Conservation (phyloP, 495 filamentous ascomycete genomes). For the Lophium mytilinum region DNA sequence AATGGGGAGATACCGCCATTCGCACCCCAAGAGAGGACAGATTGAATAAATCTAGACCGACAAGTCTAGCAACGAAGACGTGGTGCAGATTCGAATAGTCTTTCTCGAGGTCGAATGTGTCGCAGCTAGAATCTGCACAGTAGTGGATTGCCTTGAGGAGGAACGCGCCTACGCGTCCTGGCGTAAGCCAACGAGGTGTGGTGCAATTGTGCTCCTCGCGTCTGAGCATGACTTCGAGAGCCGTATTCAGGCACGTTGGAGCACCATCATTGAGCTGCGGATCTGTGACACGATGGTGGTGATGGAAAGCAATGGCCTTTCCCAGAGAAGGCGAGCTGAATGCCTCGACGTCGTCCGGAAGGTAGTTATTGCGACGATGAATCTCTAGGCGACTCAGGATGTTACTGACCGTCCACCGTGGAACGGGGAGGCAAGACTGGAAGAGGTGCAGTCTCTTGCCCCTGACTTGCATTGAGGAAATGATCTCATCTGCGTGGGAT, state of each 20-base stretch:
- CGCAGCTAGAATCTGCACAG: neutral
- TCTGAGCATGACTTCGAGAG: slow-evolving; percentile 10
- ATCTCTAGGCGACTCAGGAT: neutral
- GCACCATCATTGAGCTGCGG: slow-evolving; percentile 1
- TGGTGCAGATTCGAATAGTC: slow-evolving; percentile 7
- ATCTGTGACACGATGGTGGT: slow-evolving; percentile 8
- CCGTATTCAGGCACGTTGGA: slow-evolving; percentile 15
- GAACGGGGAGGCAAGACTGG: slow-evolving; percentile 2
- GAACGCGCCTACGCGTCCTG: slow-evolving; percentile 12
- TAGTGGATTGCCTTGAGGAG: slow-evolving; percentile 18
- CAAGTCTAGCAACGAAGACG: slow-evolving; percentile 17
- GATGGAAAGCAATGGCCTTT: slow-evolving; percentile 2
- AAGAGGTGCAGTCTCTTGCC: neutral
- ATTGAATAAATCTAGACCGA: slow-evolving; percentile 4
- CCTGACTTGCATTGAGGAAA: neutral
- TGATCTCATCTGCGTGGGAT: neutral
- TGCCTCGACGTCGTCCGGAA: slow-evolving; percentile 5
- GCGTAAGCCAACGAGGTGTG: neutral
- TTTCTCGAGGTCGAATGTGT: neutral
- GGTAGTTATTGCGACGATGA: slow-evolving; percentile 3
- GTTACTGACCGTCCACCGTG: slow-evolving; percentile 4
- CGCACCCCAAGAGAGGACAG: slow-evolving; percentile 15
- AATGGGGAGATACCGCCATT: slow-evolving; percentile 6
- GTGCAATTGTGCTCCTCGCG: neutral
- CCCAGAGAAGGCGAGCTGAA: slow-evolving; percentile 10